Conservation (phyloP, 345 rosid genomes). For the Salix caprea region DNA sequence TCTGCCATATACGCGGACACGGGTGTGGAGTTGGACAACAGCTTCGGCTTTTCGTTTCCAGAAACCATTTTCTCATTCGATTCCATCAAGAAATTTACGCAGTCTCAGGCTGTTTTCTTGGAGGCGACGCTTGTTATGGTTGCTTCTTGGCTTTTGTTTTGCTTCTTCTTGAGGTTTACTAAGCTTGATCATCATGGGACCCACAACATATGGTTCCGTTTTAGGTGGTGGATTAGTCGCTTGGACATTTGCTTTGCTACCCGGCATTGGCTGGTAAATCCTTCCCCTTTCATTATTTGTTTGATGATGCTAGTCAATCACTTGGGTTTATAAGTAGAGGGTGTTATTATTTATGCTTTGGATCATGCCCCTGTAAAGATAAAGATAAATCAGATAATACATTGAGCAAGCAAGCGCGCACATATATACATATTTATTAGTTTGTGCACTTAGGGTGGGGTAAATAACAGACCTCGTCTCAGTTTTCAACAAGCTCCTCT, state of each 20-base stretch:
- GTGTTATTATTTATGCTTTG: not conserved
- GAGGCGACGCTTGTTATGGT: constrained; percentile 77
- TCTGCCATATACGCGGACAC: constrained; percentile 40
- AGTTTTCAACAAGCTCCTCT: no score
- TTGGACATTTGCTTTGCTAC: constrained; percentile 86
- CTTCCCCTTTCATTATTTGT: not conserved
- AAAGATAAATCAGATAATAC: no score
- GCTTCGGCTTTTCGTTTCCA: constrained; percentile 39
- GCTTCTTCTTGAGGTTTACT: constrained; percentile 64
- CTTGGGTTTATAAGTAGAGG: not conserved
- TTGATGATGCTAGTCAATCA: not conserved
- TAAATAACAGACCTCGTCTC: no score
- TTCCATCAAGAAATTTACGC: constrained; percentile 65
- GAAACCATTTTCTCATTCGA: constrained; percentile 68
- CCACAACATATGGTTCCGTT: constrained; percentile 51
- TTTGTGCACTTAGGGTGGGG: no score
- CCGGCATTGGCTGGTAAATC: constrained; percentile 87
- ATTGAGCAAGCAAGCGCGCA: no score
- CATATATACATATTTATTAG: no score
- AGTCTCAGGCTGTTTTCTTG: constrained; percentile 87
- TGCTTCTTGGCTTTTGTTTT: constrained; percentile 67
- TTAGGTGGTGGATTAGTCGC: constrained; percentile 94
- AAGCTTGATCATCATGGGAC: constrained; percentile 58
- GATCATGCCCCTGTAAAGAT: not conserved
- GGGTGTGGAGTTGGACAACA: constrained; percentile 39